Percentiles rank a stretch among this genome's conserved stretches.
Evolutionary conservation across 73 alveolate species (phyloP).

Genomic region (Blepharisma japonicum): DNA sequence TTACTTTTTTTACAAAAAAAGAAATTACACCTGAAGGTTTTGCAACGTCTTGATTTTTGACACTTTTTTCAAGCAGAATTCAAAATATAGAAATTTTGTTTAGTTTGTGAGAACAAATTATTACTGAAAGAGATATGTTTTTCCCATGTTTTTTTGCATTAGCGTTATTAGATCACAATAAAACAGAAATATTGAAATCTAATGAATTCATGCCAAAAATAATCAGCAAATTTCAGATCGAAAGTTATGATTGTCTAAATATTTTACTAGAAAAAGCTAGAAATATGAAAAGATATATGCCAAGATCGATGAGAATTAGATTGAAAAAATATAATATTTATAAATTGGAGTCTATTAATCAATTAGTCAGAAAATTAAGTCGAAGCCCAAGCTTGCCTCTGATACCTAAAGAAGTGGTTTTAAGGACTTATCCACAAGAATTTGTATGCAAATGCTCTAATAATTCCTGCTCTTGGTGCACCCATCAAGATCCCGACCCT

Average conservation of each 20-base stretch:
- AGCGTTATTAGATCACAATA: not conserved
- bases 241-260: not conserved
- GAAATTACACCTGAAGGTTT: slow-evolving; percentile 72
- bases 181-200: not conserved
- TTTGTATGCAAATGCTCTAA: not conserved
- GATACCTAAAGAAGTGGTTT: slow-evolving; percentile 4
- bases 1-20: slow-evolving; percentile 40
- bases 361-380: not conserved
- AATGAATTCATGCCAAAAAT: not conserved
- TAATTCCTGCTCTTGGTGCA: not conserved
- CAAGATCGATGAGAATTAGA: not conserved
- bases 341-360: not conserved
- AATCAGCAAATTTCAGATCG: not conserved
- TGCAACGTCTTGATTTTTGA: slow-evolving; percentile 81
- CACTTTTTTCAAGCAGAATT: slow-evolving; percentile 65
- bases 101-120: not conserved
- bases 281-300: not conserved
- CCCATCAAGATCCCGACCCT: not conserved
- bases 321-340: not conserved
- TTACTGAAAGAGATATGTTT: not conserved
- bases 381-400: not conserved
- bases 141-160: slow-evolving; percentile 17
- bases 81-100: not conserved
- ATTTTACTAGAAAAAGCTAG: not conserved
- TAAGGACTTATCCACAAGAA: not conserved